Percentiles rank a stretch among this genome's conserved stretches.
Evolutionary conservation across 2,329 filamentous ascomycete genomes (phyloP).

Genomic region (Fusarium papillatum): DNA sequence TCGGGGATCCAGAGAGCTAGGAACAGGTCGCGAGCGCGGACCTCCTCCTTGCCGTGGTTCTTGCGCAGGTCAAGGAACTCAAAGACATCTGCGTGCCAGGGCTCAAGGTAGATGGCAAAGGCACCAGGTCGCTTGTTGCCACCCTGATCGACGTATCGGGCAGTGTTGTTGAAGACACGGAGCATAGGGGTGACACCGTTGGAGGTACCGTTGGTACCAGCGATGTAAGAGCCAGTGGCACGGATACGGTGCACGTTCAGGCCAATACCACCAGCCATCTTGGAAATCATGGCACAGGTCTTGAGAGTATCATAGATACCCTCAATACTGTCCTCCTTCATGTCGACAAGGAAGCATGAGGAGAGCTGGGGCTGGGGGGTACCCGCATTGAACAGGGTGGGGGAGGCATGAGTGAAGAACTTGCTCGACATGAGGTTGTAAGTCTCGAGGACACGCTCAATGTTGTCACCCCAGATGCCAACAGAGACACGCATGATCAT

Average conservation of each 20-base stretch:
- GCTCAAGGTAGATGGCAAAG: conserved; percentile 99
- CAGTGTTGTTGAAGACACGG: conserved; percentile 99
- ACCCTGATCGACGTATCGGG: conserved; percentile 98
- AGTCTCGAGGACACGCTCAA: conserved; percentile 95
- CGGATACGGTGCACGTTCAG: conserved; percentile 97
- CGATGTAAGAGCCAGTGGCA: conserved; percentile 97
- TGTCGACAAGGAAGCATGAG: conserved; percentile 98
- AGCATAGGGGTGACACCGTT: conserved; percentile 99
- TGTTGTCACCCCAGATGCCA: conserved; percentile 94
- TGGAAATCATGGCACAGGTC: conserved; percentile 99
- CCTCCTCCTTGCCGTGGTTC: conserved; percentile 99
- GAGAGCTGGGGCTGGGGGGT: conserved; percentile 95
- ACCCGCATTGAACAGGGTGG: conserved; percentile 97
- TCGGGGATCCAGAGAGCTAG: conserved; percentile 98
- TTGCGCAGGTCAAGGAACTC: conserved; percentile 98
- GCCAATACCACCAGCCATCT: conserved; percentile 98
- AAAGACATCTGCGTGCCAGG: conserved; percentile 98
- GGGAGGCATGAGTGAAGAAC: conserved; percentile 98
- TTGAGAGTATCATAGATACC: conserved; percentile 99
- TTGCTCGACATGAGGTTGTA: conserved; percentile 99
- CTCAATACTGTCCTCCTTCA: conserved; percentile 99
- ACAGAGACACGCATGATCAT: conserved; percentile 99
- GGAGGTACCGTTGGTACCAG: conserved; percentile 97
- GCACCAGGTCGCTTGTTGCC: conserved; percentile 99
- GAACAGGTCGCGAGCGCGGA: conserved; percentile 97